phyloP scores from a whole-genome alignment of 1,284 basidiomycete species.

The Apiotrichum domesticum region DNA sequence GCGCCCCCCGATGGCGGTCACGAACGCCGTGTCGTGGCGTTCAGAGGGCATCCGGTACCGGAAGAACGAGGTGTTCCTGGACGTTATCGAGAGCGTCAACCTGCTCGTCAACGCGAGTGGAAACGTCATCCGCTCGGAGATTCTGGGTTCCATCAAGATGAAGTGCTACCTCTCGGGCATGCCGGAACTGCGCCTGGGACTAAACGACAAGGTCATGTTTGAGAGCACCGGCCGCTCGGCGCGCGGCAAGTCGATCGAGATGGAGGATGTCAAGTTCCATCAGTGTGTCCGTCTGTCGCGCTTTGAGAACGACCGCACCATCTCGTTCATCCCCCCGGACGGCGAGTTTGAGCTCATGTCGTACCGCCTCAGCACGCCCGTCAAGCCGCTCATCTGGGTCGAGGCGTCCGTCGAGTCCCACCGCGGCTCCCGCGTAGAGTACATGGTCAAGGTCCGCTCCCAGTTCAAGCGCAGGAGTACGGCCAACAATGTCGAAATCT shows the following conservation, averaged over 20 bases:
- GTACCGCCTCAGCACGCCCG: slow-evolving; percentile 89
- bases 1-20: slow-evolving; percentile 92
- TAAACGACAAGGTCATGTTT: slow-evolving; percentile 99
- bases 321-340: slow-evolving; percentile 98
- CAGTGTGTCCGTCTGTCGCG: slow-evolving; percentile 99
- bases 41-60: slow-evolving; percentile 96
- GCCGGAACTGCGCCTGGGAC: slow-evolving; percentile 90
- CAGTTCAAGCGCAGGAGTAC: slow-evolving; percentile 96
- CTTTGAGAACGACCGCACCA: slow-evolving; percentile 98
- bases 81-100: slow-evolving; percentile 97
- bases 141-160: slow-evolving; percentile 97
- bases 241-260: slow-evolving; percentile 95
- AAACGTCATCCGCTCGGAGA: slow-evolving; percentile 95
- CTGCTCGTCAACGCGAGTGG: slow-evolving; percentile 94
- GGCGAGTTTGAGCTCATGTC: slow-evolving; percentile 99
- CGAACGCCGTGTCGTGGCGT: slow-evolving; percentile 97
- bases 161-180: slow-evolving; percentile 98
- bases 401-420: slow-evolving; percentile 95
- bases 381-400: slow-evolving; percentile 97
- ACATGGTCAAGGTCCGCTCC: slow-evolving; percentile 96
- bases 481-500: slow-evolving; percentile 98
- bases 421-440: slow-evolving; percentile 88
- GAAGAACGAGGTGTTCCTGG: slow-evolving; percentile 99
- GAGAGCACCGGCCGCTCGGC: slow-evolving; percentile 90
- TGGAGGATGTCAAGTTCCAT: slow-evolving; percentile 99